phyloP scores from a whole-genome alignment of 495 filamentous ascomycete genomes.

The Hypoxylon subgilvum region DNA sequence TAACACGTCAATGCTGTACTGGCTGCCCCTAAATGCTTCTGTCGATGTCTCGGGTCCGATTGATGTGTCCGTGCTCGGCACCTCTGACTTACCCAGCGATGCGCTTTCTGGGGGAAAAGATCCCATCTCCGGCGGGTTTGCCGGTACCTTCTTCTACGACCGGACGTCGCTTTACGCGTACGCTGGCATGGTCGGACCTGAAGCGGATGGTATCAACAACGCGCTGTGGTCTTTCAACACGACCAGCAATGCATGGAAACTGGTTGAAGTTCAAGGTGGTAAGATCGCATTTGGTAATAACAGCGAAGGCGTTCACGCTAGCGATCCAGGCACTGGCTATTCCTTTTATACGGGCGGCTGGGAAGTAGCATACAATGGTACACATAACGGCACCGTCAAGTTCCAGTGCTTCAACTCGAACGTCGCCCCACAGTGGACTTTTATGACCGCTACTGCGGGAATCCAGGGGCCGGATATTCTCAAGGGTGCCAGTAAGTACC shows the following conservation, averaged over 20 bases:
- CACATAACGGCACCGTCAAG: constrained; percentile 17
- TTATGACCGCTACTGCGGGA: constrained; percentile 6
- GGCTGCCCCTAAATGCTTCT: constrained; percentile 11
- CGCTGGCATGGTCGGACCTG: constrained; percentile 10
- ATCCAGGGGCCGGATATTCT: constrained; percentile 7
- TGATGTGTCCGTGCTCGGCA: constrained; percentile 8
- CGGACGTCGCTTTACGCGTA: constrained; percentile 21
- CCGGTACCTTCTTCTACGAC: constrained; percentile 23
- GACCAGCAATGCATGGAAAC: constrained; percentile 4
- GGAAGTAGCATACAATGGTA: constrained; percentile 1
- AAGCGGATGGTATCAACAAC: constrained; percentile 10
- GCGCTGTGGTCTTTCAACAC: constrained; percentile 16
- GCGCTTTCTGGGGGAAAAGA: neutral
- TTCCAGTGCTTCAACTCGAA: constrained; percentile 2
- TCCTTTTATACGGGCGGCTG: constrained; percentile 25
- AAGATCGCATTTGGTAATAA: constrained; percentile 9
- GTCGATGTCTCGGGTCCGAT: constrained; percentile 8
- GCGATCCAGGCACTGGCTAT: constrained; percentile 13
- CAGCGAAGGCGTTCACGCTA: constrained; percentile 16
- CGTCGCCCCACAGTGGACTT: neutral
- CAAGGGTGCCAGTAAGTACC: constrained; percentile 3
- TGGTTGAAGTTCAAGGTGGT: constrained; percentile 2
- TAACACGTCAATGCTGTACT: constrained; percentile 12
- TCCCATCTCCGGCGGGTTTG: neutral
- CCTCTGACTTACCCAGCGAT: neutral